phyloP scores from a whole-genome alignment of 306 rosid genomes.

The Cyclanthera cordifolia region DNA sequence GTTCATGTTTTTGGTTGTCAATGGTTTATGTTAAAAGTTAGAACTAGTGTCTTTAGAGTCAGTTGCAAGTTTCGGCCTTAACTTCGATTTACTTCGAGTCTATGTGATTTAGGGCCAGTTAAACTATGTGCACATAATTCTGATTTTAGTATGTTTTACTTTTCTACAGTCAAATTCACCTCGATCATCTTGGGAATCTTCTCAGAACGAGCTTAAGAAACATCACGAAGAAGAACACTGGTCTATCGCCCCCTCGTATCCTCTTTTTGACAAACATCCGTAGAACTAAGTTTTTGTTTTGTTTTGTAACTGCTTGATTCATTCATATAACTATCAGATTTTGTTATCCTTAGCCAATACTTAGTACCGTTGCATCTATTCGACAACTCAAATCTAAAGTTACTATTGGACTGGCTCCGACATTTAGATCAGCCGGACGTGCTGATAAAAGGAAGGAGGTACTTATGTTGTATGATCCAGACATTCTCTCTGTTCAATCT shows the following conservation, averaged over 20 bases:
- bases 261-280: constrained; percentile 29
- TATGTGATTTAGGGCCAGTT: neutral
- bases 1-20: neutral
- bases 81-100: neutral
- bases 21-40: neutral
- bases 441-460: constrained; percentile 95
- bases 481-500: constrained; percentile 15
- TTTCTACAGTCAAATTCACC: constrained; percentile 59
- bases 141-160: neutral
- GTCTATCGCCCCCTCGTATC: constrained; percentile 88
- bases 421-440: constrained; percentile 44
- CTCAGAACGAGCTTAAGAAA: constrained; percentile 45
- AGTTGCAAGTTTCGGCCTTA: neutral
- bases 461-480: neutral
- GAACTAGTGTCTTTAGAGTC: neutral
- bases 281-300: neutral
- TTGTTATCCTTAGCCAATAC: constrained; percentile 39
- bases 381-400: constrained; percentile 59
- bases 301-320: neutral
- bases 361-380: constrained; percentile 49
- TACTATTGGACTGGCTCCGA: constrained; percentile 81
- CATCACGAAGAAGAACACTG: constrained; percentile 65
- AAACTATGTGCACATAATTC: neutral
- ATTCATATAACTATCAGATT: neutral
- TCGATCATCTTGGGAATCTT: constrained; percentile 34